phyloP scores from a whole-genome alignment of 2,329 filamentous ascomycete species.

The Epichloe hybrida region DNA sequence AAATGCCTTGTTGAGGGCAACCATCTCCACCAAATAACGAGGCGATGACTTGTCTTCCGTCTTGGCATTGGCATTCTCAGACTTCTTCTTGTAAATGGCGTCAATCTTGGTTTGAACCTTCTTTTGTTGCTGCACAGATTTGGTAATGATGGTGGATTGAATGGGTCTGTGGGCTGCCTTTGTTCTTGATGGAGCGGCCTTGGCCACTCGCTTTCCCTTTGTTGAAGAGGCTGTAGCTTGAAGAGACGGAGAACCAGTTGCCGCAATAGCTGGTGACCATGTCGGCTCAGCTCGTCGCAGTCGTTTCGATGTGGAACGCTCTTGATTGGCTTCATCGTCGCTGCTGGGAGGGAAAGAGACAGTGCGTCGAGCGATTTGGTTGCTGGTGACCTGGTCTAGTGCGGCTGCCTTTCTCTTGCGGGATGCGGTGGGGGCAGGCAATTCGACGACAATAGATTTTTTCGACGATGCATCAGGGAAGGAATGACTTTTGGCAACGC shows the following conservation, averaged over 20 bases:
- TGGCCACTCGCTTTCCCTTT: constrained; percentile 21
- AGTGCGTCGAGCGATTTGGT: constrained; percentile 13
- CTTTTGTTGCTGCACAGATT: constrained; percentile 16
- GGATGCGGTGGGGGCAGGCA: constrained; percentile 11
- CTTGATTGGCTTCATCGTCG: constrained; percentile 14
- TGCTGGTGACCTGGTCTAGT: constrained; percentile 13
- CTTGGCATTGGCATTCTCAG: constrained; percentile 18
- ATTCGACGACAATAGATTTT: constrained; percentile 17
- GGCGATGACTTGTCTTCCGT: constrained; percentile 25
- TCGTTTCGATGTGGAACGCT: constrained; percentile 2
- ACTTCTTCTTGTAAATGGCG: constrained; percentile 12
- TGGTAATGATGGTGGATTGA: constrained; percentile 18
- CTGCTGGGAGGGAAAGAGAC: constrained; percentile 22
- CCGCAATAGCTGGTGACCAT: neutral
- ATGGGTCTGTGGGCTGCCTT: constrained; percentile 18
- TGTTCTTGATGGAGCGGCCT: constrained; percentile 15
- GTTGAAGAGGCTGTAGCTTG: neutral
- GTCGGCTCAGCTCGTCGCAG: constrained; percentile 12
- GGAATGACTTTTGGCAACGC: constrained; percentile 30
- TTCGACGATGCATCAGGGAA: constrained; percentile 18
- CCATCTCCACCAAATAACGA: constrained; percentile 41
- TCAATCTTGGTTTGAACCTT: constrained; percentile 24
- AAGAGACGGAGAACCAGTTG: neutral
- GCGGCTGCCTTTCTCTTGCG: constrained; percentile 25
- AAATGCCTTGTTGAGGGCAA: constrained; percentile 52